A percentile compares a stretch with the other conserved stretches of the same genome.
These are phyloP conservation scores for Claviceps citrina DNA, from an alignment of 2,329 filamentous ascomycete genomes.

Conservation along the genomic window DNA sequence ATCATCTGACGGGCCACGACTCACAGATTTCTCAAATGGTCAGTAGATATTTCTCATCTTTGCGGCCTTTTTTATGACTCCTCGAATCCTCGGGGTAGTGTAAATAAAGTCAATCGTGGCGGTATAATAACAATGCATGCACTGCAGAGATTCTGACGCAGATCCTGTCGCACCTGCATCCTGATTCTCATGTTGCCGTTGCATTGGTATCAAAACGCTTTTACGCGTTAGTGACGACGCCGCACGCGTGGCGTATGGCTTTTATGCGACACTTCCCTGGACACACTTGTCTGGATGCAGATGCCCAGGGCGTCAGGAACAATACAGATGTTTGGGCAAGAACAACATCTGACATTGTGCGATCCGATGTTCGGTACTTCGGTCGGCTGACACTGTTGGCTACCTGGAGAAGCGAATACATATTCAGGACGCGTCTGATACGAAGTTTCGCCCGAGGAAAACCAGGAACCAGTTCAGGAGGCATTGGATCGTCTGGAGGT, in stretches of 20 bases:
- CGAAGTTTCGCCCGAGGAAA: constrained; percentile 72
- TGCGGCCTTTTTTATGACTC: too few relatives aligned
- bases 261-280: constrained; percentile 85
- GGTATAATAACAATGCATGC: neutral
- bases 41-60: constrained; percentile 14
- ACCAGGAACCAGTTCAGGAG: constrained; percentile 43
- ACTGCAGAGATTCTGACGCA: constrained; percentile 75
- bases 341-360: constrained; percentile 38
- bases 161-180: constrained; percentile 76
- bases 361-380: constrained; percentile 65
- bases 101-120: neutral
- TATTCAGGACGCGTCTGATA: constrained; percentile 69
- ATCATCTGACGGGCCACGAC: constrained; percentile 24
- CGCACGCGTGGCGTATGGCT: constrained; percentile 85
- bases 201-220: constrained; percentile 80
- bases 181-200: constrained; percentile 66
- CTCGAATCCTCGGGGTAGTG: too few relatives aligned
- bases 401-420: constrained; percentile 95
- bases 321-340: constrained; percentile 26
- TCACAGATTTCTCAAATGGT: constrained; percentile 69
- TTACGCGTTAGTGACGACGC: constrained; percentile 71
- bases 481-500: constrained; percentile 36
- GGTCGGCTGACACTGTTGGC: constrained; percentile 65
- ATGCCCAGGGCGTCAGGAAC: constrained; percentile 18
- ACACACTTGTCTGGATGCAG: constrained; percentile 27